phyloP scores from a whole-genome alignment of 2,329 filamentous ascomycete species.

The Pseudovirgaria hyperparasitica region DNA sequence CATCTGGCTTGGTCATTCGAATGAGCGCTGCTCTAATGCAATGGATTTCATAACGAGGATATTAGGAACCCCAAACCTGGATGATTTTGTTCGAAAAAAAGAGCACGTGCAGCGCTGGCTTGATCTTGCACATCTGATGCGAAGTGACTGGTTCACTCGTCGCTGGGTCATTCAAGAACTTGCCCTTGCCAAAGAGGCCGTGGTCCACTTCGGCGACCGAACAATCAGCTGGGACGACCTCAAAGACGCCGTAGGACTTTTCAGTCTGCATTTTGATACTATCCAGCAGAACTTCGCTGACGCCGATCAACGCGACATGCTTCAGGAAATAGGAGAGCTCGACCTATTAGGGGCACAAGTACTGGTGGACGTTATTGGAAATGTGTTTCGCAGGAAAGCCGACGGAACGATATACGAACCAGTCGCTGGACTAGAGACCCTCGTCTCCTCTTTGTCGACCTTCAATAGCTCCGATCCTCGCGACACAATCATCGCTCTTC shows the following conservation, averaged over 20 bases:
- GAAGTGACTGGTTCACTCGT: slow-evolving; percentile 4
- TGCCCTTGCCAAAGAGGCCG: slow-evolving; percentile 4
- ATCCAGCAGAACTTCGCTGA: slow-evolving; percentile 5
- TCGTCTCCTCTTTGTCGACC: slow-evolving; percentile 8
- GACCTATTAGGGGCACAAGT: slow-evolving; percentile 5
- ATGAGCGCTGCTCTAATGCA: neutral
- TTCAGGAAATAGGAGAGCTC: neutral
- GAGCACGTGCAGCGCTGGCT: slow-evolving; percentile 1
- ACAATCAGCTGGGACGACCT: slow-evolving; percentile 18
- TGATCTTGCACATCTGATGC: slow-evolving; percentile 2
- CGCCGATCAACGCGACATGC: neutral
- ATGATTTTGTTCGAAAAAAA: neutral
- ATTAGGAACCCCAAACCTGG: slow-evolving; percentile 3
- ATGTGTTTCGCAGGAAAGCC: slow-evolving; percentile 7
- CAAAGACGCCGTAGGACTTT: slow-evolving; percentile 9
- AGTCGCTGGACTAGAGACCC: slow-evolving; percentile 8
- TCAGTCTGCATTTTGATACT: slow-evolving; percentile 6
- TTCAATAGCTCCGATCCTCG: slow-evolving; percentile 14
- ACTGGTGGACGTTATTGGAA: slow-evolving; percentile 8
- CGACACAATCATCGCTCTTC: slow-evolving; percentile 12
- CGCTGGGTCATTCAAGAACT: slow-evolving; percentile 8
- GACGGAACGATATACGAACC: slow-evolving; percentile 3
- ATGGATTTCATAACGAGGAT: slow-evolving; percentile 1
- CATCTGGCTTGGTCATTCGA: slow-evolving; percentile 3
- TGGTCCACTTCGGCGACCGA: slow-evolving; percentile 4